phyloP scores from a whole-genome alignment of 345 rosid species.

The Lepidium didymum region DNA sequence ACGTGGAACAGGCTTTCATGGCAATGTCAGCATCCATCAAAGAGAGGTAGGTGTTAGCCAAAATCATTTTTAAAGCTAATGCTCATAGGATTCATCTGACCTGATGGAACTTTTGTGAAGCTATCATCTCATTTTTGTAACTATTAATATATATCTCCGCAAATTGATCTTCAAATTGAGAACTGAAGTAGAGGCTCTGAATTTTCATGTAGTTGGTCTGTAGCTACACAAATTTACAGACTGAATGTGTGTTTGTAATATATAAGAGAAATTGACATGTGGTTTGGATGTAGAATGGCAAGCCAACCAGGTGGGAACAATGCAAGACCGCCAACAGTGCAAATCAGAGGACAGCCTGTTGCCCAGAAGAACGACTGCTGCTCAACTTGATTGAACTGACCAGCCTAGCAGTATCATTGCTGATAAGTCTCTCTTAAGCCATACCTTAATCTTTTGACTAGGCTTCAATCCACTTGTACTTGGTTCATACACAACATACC shows the following conservation, averaged over 20 bases:
- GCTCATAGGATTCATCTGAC: not conserved
- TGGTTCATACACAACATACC: not conserved
- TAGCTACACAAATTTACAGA: not conserved
- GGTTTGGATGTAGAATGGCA: conserved; percentile 53
- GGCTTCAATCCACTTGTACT: not conserved
- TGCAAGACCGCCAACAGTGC: conserved; percentile 61
- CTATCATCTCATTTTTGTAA: not conserved
- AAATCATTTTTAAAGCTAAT: not conserved
- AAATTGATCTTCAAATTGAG: not conserved
- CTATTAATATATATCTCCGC: not conserved
- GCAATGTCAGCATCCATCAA: conserved; percentile 74
- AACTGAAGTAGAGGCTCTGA: not conserved
- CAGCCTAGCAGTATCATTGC: not conserved
- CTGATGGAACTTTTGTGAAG: not conserved
- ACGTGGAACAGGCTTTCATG: conserved; percentile 76
- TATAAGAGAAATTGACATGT: not conserved
- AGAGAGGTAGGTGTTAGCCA: conserved; percentile 55
- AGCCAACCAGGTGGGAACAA: conserved; percentile 66
- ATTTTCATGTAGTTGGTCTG: not conserved
- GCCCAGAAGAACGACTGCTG: conserved; percentile 66
- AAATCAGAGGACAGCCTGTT: conserved; percentile 69
- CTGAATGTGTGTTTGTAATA: not conserved
- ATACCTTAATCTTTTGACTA: not conserved
- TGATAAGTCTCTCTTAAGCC: not conserved
- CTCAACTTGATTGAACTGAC: conserved; percentile 38